Base-by-base conservation (phyloP, 1,284 basidiomycete genomes). In the Bjerkandera adusta region DNA sequence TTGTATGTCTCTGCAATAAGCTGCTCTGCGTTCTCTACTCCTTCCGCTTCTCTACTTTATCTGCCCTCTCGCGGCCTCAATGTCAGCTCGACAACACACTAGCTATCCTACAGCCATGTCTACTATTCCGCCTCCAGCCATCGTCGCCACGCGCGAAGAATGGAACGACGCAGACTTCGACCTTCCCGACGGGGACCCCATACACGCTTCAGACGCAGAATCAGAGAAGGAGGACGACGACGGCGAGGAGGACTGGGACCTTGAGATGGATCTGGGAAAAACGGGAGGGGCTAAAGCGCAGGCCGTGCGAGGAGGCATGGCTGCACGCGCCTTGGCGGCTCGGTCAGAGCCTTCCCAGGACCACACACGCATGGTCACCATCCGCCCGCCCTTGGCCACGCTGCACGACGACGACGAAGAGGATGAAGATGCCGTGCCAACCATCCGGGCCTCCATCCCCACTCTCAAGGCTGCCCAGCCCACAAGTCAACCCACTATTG, bases 121-220 rank as follows among this genome's bases (percentile, higher is more conserved):
- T 51, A 69, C 81, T 43, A 71, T 83, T 37, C 80, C 78, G 37
- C 78, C 82, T 13, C 83, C 80, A 20, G 69, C 75, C 41, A 68
- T 75, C 57, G 65, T 70, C 39, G 60, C 73, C 34, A 22, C 52
- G 33, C 36, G 54, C 54, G 87, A 90, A 68, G 86, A 89, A 70
- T 89, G 87, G 87, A 74, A 77, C 43, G 87, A 91, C 64, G 83
- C 85, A 50, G 88, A 91, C 67, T 90, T 91, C 60, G 88, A 89
- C 62, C 68, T 91, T 27, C 82, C 83, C 43, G 87, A 90, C 45
- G 87, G 78, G 43, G 76, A 78, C 45, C 71, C 77, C 40, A 76
- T 89, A 43, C 79, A 81, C 55, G 65, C 79, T 24, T 73, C 72
- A 21, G 71, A 72, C 50, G 66, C 67, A 24, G 72, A 77, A 51